These are phyloP conservation scores for Coprinopsis strossmayeri DNA, from an alignment of 768 basidiomycete genomes.

Conservation along the genomic window DNA sequence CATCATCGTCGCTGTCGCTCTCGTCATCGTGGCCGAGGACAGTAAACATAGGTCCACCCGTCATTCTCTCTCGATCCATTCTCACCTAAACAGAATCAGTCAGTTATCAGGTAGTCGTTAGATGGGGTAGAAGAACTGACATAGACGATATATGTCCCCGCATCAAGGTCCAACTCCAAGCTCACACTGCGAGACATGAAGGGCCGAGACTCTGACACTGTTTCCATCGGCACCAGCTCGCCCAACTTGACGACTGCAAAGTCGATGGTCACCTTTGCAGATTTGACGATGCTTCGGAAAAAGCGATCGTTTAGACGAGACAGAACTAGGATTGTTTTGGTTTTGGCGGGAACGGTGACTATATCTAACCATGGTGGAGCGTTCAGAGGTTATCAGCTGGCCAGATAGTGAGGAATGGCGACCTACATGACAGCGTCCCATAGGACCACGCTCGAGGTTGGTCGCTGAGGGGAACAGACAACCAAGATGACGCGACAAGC, in stretches of 20 bases:
- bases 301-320: constrained; percentile 45
- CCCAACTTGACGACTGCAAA: constrained; percentile 45
- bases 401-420: constrained; percentile 41
- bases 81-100: too few species aligned
- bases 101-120: too few species aligned
- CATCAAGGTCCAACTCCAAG: constrained; percentile 33
- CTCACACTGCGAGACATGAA: constrained; percentile 36
- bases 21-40: too few species aligned
- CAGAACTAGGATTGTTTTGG: too few species aligned
- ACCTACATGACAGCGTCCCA: constrained; percentile 48
- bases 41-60: too few species aligned
- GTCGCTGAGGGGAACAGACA: constrained; percentile 33
- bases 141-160: constrained; percentile 39
- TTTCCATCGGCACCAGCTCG: constrained; percentile 28
- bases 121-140: constrained; percentile 13
- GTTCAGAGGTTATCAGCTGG: too few species aligned
- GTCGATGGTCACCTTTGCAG: constrained; percentile 38
- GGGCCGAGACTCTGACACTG: constrained; percentile 28
- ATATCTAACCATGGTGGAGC: too few species aligned
- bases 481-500: constrained; percentile 43
- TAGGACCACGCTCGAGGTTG: constrained; percentile 39
- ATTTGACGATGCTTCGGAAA: constrained; percentile 44
- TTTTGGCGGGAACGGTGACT: too few species aligned
- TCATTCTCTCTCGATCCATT: too few species aligned
- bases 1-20: too few species aligned